These are phyloP conservation scores for Bryum argenteum DNA, from an alignment of 225 moss, liverwort and hornwort species.

Conservation along the genomic window DNA sequence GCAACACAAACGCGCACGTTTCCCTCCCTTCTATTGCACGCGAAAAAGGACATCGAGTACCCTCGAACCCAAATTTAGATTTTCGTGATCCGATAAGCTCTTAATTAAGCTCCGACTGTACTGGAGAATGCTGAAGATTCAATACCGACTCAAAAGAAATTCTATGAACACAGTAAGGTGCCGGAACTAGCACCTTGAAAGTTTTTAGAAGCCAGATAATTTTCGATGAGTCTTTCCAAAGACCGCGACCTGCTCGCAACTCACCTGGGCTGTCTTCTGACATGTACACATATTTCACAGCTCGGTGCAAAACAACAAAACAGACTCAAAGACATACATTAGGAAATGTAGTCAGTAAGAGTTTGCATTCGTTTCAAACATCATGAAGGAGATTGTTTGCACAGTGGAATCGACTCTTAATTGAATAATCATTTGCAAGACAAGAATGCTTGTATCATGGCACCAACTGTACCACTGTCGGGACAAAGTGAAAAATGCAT, in stretches of 20 bases:
- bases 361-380: not conserved
- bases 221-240: not conserved
- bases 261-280: not conserved
- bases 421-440: not conserved
- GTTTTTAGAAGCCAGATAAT: not conserved
- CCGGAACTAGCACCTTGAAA: not conserved
- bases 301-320: not conserved
- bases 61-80: not conserved
- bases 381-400: not conserved
- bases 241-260: not conserved
- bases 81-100: not conserved
- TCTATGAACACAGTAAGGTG: not conserved
- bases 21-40: not conserved
- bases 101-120: too few relatives aligned
- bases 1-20: conserved; percentile 1
- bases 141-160: not conserved
- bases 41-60: conserved; percentile 8
- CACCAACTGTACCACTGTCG: conserved; percentile 10
- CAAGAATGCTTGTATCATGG: conserved; percentile 13
- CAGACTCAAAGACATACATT: not conserved
- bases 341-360: not conserved
- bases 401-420: not conserved
- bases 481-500: not conserved
- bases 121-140: not conserved
- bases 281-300: not conserved